Conservation (phyloP, 2,329 filamentous ascomycete species). For the Mycogone perniciosa region DNA sequence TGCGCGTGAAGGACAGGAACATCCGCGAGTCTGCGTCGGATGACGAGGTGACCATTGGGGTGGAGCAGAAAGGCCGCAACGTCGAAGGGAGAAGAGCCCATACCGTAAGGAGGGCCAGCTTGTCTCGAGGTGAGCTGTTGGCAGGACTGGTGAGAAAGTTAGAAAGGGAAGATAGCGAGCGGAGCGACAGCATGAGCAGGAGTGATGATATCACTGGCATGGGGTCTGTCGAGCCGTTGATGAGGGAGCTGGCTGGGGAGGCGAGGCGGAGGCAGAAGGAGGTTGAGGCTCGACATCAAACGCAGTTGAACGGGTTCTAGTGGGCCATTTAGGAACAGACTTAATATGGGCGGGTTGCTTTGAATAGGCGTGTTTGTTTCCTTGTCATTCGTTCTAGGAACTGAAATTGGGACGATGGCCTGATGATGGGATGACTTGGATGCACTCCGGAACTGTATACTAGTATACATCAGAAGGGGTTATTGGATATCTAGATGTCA, state of each 20-base stretch:
- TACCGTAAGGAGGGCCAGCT: constrained; percentile 19
- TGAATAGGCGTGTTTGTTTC: background rate
- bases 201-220: constrained; percentile 30
- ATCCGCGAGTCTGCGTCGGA: constrained; percentile 27
- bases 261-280: constrained; percentile 18
- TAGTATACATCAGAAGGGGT: no score
- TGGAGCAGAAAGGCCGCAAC: constrained; percentile 9
- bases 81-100: constrained; percentile 13
- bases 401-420: background rate
- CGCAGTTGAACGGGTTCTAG: background rate
- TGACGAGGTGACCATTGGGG: constrained; percentile 19
- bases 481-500: no score
- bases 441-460: no score
- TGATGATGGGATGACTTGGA: background rate
- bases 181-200: constrained; percentile 20
- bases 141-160: constrained; percentile 21
- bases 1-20: background rate
- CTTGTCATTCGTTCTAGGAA: background rate
- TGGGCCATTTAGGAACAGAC: background rate
- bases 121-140: constrained; percentile 25
- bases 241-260: constrained; percentile 35
- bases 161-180: constrained; percentile 15
- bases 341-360: background rate
- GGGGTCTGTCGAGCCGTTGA: constrained; percentile 38
- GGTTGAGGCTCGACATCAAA: background rate